phyloP scores from a whole-genome alignment of 768 basidiomycete genomes.

The Tricholoma matsutake region DNA sequence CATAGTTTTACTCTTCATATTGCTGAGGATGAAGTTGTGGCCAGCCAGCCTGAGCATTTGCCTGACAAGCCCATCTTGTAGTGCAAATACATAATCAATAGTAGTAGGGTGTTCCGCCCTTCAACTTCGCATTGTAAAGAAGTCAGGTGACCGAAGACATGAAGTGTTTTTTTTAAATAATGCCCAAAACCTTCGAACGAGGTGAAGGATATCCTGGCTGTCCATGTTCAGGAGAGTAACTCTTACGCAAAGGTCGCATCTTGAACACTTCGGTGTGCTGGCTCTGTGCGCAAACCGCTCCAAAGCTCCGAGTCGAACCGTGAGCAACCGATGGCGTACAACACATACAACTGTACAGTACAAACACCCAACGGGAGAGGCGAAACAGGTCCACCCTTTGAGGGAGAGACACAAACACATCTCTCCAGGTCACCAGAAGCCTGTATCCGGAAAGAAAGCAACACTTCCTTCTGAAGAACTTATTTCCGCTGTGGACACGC shows the following conservation, averaged over 20 bases:
- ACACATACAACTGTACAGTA: not conserved
- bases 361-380: not conserved
- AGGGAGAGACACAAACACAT: not conserved
- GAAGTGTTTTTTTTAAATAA: not conserved
- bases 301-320: constrained; percentile 3
- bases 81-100: too few relatives aligned
- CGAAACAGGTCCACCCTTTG: not conserved
- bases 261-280: constrained; percentile 37
- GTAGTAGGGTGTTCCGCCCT: too few relatives aligned
- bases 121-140: too few relatives aligned
- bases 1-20: not conserved
- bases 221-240: constrained; percentile 72
- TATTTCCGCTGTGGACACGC: constrained; percentile 3
- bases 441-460: not conserved
- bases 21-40: not conserved
- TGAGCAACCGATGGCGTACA: constrained; percentile 6
- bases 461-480: constrained; percentile 7
- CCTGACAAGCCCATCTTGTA: not conserved
- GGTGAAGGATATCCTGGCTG: constrained; percentile 32
- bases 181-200: not conserved
- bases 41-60: not conserved
- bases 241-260: constrained; percentile 51
- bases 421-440: not conserved
- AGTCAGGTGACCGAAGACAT: not conserved
- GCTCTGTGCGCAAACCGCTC: constrained; percentile 14